Conservation (phyloP, 78 protist species). For the Abeoforma whisleri region DNA sequence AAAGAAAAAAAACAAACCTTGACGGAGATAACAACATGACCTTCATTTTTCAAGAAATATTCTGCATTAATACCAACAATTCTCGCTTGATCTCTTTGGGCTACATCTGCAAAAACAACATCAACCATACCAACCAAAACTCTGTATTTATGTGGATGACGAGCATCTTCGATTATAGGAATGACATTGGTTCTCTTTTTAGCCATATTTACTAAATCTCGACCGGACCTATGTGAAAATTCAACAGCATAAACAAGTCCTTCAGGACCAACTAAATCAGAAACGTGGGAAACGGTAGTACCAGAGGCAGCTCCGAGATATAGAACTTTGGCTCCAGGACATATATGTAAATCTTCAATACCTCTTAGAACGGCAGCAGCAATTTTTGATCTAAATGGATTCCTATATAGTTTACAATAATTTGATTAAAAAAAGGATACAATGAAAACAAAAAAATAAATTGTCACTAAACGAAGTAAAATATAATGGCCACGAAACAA, state of each 20-base stretch:
- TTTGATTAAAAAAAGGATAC: too few relatives aligned
- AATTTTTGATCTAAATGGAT: slow-evolving; percentile 99
- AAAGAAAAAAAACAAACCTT: slow-evolving; percentile 55
- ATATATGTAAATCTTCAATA: slow-evolving; percentile 78
- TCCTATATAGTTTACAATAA: too few relatives aligned
- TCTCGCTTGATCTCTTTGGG: slow-evolving; percentile 99
- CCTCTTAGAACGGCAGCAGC: slow-evolving; percentile 97
- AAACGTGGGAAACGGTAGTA: slow-evolving; percentile 97
- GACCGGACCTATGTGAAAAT: slow-evolving; percentile 94
- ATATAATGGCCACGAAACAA: too few relatives aligned
- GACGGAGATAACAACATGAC: slow-evolving; percentile 94
- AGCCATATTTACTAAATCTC: slow-evolving; percentile 96
- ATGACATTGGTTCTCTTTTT: slow-evolving; percentile 95
- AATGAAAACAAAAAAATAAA: too few relatives aligned
- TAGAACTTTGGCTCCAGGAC: slow-evolving; percentile 95
- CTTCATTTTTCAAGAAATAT: slow-evolving; percentile 96
- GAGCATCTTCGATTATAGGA: slow-evolving; percentile 99
- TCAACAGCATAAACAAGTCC: slow-evolving; percentile 99
- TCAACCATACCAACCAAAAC: slow-evolving; percentile 99
- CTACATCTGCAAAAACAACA: slow-evolving; percentile 96
- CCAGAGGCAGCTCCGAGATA: slow-evolving; percentile 99
- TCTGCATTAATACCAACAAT: slow-evolving; percentile 95
- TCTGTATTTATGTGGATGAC: slow-evolving; percentile 94
- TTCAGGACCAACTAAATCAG: slow-evolving; percentile 97
- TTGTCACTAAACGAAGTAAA: too few relatives aligned